Conservation (phyloP, 2,329 filamentous ascomycete genomes). For the Pyrenophora teres region DNA sequence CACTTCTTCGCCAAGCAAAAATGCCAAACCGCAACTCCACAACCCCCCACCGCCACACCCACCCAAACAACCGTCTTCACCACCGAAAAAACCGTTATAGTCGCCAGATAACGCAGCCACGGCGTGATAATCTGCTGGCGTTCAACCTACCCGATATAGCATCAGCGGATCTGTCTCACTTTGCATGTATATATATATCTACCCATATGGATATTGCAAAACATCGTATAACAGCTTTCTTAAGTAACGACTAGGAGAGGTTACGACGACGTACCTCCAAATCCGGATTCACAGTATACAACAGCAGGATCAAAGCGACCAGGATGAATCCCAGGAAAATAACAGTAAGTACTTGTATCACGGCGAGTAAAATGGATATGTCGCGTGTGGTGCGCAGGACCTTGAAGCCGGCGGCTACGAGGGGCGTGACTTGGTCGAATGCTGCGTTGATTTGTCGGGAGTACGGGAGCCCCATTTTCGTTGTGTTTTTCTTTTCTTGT, state of each 20-base stretch:
- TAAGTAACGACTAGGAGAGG: too few species aligned
- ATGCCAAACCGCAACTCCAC: constrained; percentile 19
- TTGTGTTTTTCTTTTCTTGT: background rate
- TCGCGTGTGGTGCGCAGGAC: constrained; percentile 57
- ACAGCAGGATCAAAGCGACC: constrained; percentile 45
- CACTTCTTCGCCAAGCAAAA: constrained; percentile 29
- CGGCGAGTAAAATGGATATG: constrained; percentile 55
- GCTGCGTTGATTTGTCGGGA: constrained; percentile 58
- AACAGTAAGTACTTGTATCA: constrained; percentile 54
- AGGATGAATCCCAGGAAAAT: constrained; percentile 50
- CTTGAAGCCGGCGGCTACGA: constrained; percentile 56
- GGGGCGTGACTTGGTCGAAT: constrained; percentile 59
- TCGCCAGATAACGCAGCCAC: constrained; percentile 41
- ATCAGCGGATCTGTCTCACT: too few species aligned
- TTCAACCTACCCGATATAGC: constrained; percentile 30
- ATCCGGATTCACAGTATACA: constrained; percentile 57
- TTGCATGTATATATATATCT: too few species aligned
- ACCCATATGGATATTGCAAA: too few species aligned
- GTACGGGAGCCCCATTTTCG: constrained; percentile 57
- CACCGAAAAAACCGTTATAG: constrained; percentile 24
- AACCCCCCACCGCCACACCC: constrained; percentile 1
- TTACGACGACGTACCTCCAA: constrained; percentile 43
- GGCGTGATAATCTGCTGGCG: constrained; percentile 52
- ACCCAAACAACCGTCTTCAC: constrained; percentile 17
- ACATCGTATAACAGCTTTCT: too few species aligned